Percentiles rank a stretch among this genome's conserved stretches.
phyloP scores from a whole-genome alignment of 306 rosid species.

The Malus sylvestris region DNA sequence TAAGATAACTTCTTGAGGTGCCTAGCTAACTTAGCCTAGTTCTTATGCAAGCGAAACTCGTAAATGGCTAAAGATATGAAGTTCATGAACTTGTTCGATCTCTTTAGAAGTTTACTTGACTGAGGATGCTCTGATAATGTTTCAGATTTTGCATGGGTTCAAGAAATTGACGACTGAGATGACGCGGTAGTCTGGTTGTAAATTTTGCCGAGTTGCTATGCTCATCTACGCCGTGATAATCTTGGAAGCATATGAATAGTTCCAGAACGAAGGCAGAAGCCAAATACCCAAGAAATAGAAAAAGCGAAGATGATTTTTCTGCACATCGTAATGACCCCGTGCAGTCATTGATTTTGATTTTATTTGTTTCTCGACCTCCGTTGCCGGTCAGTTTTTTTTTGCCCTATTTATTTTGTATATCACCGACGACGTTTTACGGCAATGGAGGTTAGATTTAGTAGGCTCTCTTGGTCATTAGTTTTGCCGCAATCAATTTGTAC shows the following conservation, averaged over 20 bases:
- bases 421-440: constrained; percentile 35
- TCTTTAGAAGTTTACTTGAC: not conserved
- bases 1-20: not conserved
- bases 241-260: constrained; percentile 7
- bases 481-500: constrained; percentile 39
- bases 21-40: not conserved
- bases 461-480: constrained; percentile 28
- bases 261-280: constrained; percentile 23
- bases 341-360: constrained; percentile 29
- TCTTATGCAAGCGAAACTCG: not conserved
- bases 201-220: constrained; percentile 6
- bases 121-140: not conserved
- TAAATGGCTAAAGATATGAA: not conserved
- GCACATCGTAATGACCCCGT: constrained; percentile 40
- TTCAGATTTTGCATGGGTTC: constrained; percentile 90
- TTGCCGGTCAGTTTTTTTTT: constrained; percentile 28
- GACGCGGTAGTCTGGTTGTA: constrained; percentile 13
- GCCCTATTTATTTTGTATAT: constrained; percentile 45
- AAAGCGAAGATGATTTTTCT: constrained; percentile 17
- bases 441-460: constrained; percentile 25
- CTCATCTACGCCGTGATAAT: not conserved
- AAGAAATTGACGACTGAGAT: constrained; percentile 68
- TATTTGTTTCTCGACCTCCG: not conserved
- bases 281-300: constrained; percentile 22
- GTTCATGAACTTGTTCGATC: not conserved